These are phyloP conservation scores for Lipomyces yamadae DNA, from an alignment of 805 yeast species.

Conservation along the genomic window DNA sequence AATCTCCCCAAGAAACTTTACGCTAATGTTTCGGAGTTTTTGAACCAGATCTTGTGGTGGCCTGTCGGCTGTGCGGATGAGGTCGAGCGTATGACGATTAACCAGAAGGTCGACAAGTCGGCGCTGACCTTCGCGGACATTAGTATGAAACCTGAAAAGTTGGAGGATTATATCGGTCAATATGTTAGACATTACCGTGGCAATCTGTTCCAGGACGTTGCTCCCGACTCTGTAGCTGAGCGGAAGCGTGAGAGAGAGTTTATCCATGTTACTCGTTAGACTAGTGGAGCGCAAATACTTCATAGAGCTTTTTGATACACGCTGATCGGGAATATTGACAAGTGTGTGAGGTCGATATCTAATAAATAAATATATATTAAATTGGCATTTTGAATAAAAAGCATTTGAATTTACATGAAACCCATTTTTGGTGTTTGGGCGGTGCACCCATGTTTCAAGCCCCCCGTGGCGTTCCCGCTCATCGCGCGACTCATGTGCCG, in stretches of 20 bases:
- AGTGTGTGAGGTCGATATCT: neutral
- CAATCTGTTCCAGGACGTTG: slow-evolving; percentile 35
- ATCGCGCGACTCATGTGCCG: neutral
- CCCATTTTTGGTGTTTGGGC: neutral
- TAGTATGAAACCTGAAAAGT: slow-evolving; percentile 64
- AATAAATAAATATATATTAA: neutral
- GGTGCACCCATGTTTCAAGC: neutral
- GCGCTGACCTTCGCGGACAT: slow-evolving; percentile 72
- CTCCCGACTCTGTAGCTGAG: slow-evolving; percentile 33
- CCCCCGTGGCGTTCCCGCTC: neutral
- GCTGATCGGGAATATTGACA: neutral
- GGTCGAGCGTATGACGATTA: slow-evolving; percentile 70
- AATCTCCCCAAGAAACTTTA: slow-evolving; percentile 51
- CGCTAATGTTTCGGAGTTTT: slow-evolving; percentile 45
- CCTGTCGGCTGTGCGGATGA: slow-evolving; percentile 69
- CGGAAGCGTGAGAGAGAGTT: slow-evolving; percentile 33
- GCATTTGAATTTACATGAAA: neutral
- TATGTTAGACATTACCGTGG: slow-evolving; percentile 46
- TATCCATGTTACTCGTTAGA: slow-evolving; percentile 30
- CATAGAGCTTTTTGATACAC: neutral
- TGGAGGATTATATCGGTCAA: slow-evolving; percentile 56
- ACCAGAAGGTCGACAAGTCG: slow-evolving; percentile 63
- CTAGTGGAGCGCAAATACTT: neutral
- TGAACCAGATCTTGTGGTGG: slow-evolving; percentile 49
- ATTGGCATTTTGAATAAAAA: neutral